Evolutionary conservation across 257 asterid species (phyloP).

Genomic region (Fraxinus quadrangulata): DNA sequence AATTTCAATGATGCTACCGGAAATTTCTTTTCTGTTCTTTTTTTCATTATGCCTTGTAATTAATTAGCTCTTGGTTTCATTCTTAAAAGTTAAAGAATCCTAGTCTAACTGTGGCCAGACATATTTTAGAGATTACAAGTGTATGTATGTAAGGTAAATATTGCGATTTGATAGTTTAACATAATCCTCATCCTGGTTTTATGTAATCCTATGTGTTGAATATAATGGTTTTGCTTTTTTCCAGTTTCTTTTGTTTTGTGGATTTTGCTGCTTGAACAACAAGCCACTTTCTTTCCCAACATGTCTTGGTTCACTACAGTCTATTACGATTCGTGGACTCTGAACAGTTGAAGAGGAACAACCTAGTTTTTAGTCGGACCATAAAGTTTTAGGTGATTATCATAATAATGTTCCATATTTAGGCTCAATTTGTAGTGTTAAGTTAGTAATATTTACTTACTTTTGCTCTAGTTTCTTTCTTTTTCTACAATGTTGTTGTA

Average conservation of each 20-base stretch:
- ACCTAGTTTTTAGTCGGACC: not conserved
- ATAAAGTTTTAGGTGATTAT: not conserved
- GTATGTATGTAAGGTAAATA: not conserved
- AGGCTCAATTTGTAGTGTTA: conserved; percentile 16
- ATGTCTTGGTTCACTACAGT: not conserved
- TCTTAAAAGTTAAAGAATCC: not conserved
- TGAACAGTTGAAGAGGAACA: not conserved
- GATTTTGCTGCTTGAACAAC: not conserved
- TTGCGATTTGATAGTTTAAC: not conserved
- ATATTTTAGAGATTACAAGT: not conserved
- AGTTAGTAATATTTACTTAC: not conserved
- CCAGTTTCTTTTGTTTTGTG: not conserved
- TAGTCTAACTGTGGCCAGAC: not conserved
- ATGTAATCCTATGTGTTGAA: not conserved
- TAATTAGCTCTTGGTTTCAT: not conserved
- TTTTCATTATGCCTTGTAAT: not conserved
- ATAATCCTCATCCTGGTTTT: not conserved
- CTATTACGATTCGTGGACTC: not conserved
- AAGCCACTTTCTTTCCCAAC: too few species aligned
- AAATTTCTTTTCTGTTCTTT: conserved; percentile 16
- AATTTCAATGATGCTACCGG: conserved; percentile 21
- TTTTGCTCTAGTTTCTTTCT: not conserved
- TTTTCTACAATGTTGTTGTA: conserved; percentile 1
- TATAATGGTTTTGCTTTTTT: not conserved
- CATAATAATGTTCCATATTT: not conserved